These are phyloP conservation scores for Jimgerdemannia flammicorona DNA, from an alignment of 192 early-diverging fungal genomes.

Conservation along the genomic window DNA sequence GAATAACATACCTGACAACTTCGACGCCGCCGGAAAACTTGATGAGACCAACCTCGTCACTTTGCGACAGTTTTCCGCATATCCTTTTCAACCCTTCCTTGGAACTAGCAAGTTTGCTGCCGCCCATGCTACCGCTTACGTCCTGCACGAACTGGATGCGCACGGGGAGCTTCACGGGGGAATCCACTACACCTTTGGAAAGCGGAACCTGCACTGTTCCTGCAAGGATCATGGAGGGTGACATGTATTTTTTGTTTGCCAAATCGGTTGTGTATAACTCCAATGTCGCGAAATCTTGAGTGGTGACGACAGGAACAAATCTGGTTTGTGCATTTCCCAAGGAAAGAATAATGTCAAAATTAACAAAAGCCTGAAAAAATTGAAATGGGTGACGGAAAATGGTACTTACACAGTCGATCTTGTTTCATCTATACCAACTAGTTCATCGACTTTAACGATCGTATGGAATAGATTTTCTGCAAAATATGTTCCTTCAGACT, in stretches of 20 bases:
- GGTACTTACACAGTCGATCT: no score
- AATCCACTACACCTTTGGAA: neutral
- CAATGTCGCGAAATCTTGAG: neutral
- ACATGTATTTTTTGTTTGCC: neutral
- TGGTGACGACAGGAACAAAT: neutral
- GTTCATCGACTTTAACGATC: no score
- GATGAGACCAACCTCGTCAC: neutral
- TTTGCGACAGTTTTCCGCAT: neutral
- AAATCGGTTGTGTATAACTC: neutral
- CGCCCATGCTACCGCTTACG: neutral
- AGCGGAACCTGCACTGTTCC: neutral
- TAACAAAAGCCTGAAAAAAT: no score
- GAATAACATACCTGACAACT: neutral
- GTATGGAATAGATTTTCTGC: no score
- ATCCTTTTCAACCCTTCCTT: neutral
- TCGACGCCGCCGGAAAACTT: neutral
- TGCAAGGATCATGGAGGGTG: neutral
- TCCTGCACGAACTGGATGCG: neutral
- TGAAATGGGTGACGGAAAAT: no score
- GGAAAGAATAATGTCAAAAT: no score
- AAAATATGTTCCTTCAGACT: no score
- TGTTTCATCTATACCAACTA: no score
- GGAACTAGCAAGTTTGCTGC: neutral
- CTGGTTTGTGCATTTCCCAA: neutral
- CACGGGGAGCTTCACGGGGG: neutral